Evolutionary conservation across 176 grass and related monocot species (phyloP), one percentile per base, ranked within the genome.

Genomic region (Pharus latifolius): DNA sequence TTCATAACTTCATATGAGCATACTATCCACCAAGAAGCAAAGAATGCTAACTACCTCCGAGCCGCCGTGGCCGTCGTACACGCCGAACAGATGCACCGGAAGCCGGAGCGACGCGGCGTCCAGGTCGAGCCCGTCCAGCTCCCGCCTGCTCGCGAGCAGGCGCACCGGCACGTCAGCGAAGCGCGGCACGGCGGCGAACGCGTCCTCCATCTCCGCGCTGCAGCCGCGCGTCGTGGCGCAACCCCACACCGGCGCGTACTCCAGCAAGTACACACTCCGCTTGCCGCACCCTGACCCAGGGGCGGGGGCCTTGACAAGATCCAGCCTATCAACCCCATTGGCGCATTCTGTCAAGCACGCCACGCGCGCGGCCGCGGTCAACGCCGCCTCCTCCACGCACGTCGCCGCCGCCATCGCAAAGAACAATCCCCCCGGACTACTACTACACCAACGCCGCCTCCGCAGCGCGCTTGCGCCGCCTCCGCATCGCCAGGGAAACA

Each of bases 11-110:
- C n/a, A n/a, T n/a, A n/a, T n/a, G n/a, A n/a, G n/a, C n/a, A n/a
- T n/a, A n/a, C n/a, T n/a, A n/a, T n/a, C n/a, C n/a, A n/a, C 11
- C 20, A 29, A 19, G 58, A 51, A 22, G 15, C 43, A 10, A 30
- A 58, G 51, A 19, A 45, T 38, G 26, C 10, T 26, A 27, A 26
- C 49, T 19, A 80, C 40, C 85, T 78, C 47, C 19, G 82, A 69
- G 62, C 91, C 91, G 44, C 87, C 87, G 80, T 96, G 91, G 6
- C 91, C 91, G 49, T 91, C 87, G 73, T 85, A 96, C 7, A 96
- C 81, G 40, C 83, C 91, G 63, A 96, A 87, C 30, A 87, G 85
- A 80, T 87, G 87, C 16, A 75, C 66, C 5, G 82, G 70, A 12
- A 88, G 50, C 22, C 44, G 51, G 24, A 82, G 59, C n/a, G 53